Base-by-base conservation (phyloP, 306 rosid species). In the Arachis hypogaea region DNA sequence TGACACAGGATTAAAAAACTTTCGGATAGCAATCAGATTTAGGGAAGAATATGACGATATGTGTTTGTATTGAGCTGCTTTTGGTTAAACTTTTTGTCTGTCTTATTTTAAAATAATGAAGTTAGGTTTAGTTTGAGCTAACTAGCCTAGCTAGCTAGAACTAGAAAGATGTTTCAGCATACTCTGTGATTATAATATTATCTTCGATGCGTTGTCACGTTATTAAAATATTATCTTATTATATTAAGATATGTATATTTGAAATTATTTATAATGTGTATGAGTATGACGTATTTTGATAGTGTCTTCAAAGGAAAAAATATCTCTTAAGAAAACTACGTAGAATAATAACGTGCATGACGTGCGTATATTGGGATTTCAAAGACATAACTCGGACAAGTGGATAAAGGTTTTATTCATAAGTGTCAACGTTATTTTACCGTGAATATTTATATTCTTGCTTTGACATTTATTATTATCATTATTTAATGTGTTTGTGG, bases 91-190 rank as follows among this genome's bases (percentile, higher is more conserved):
- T 67, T 73, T 30, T 6, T 11, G 51, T 42, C 59, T 33, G 38
- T 33, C 3, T 33, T 33, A 52, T 62, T 62, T 62, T 62, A 40
- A 51, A 52, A 51, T 29, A 52, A 51, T 29, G 22, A 67, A 60
- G 80, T 74, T 74, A 73, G 68, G 80, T 73, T 72, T 74, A 2
- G 6, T 68, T 72, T 74, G 7, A 14, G 58, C 47, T 59, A 68
- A 60, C 82, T 66, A 11, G 42, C 38, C 38, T 6, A 14, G 28
- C 47, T 59, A 68, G 66, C 83, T 66, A 11, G 43, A 79, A 73
- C 28, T 22, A 22, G 28, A 22, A 22, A 16, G 75, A n/a, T 50
- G 54, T 61, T 73, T 74, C 62, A 55, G 4, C 64, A 38, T 51
- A 50, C 46, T 72, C 63, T 78, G 59, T 47, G 12, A 42, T 49